These are phyloP conservation scores for Phylloporus gajari DNA, from an alignment of 1,284 basidiomycete genomes.

Conservation along the genomic window DNA sequence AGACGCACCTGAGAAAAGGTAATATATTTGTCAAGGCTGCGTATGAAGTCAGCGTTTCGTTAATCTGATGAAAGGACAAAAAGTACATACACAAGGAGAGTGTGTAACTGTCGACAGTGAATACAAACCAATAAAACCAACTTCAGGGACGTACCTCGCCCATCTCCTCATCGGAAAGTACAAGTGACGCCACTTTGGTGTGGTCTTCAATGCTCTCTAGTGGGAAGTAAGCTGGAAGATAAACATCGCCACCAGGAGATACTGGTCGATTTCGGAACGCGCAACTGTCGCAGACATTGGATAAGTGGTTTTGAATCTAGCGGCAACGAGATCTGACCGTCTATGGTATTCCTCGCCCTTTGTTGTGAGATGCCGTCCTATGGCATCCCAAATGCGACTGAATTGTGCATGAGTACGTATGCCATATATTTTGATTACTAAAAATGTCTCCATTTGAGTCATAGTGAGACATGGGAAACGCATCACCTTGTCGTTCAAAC, in stretches of 20 bases:
- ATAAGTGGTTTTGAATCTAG: slow-evolving; percentile 1
- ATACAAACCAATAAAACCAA: slow-evolving; percentile 10
- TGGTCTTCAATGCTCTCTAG: slow-evolving; percentile 22
- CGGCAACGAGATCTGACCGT: slow-evolving; percentile 45
- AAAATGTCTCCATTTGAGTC: not conserved
- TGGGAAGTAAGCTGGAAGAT: slow-evolving; percentile 56
- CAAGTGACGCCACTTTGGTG: slow-evolving; percentile 7
- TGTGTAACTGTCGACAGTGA: slow-evolving; percentile 56
- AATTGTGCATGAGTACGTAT: slow-evolving; percentile 71
- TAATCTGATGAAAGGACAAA: not conserved
- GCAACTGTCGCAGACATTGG: slow-evolving; percentile 48
- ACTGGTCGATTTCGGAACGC: slow-evolving; percentile 53
- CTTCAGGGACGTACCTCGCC: slow-evolving; percentile 26
- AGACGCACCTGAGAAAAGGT: slow-evolving; percentile 62
- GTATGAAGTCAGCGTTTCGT: slow-evolving; percentile 12
- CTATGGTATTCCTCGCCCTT: slow-evolving; percentile 65
- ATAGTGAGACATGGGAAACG: not conserved
- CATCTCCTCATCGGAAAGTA: slow-evolving; percentile 35
- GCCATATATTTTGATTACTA: slow-evolving; percentile 69
- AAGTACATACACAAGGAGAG: slow-evolving; percentile 64
- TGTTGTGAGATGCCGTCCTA: slow-evolving; percentile 61
- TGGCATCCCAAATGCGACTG: slow-evolving; percentile 66
- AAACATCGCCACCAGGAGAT: slow-evolving; percentile 54
- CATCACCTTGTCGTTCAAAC: slow-evolving; percentile 66
- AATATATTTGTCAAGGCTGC: slow-evolving; percentile 73